Percentiles rank a stretch among this genome's conserved stretches.
Conservation (phyloP, 2,329 filamentous ascomycete species). For the Arthrobotrys pseudoclavata region DNA sequence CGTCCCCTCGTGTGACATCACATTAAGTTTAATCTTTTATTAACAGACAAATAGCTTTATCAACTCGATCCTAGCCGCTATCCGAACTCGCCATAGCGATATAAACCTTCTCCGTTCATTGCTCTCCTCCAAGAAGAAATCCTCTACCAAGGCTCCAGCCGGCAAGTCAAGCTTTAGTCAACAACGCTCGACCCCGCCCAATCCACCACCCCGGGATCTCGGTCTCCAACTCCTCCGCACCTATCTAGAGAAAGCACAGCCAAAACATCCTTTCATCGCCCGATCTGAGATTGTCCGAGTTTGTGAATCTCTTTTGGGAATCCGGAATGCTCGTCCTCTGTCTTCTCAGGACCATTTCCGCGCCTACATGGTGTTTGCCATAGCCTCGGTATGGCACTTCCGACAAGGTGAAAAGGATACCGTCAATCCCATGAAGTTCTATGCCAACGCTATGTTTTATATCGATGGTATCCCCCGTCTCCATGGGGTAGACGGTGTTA, state of each 20-base stretch:
- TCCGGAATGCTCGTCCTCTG: conserved; percentile 55
- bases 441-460: conserved; percentile 60
- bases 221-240: conserved; percentile 58
- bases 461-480: conserved; percentile 58
- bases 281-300: conserved; percentile 57
- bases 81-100: conserved; percentile 55
- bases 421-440: conserved; percentile 60
- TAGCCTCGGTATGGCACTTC: conserved; percentile 58
- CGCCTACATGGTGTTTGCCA: conserved; percentile 57
- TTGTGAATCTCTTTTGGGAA: conserved; percentile 53
- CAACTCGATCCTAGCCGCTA: conserved; percentile 55
- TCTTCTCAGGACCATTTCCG: conserved; percentile 58
- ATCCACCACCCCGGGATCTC: conserved; percentile 50
- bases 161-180: conserved; percentile 56
- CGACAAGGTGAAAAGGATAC: conserved; percentile 58
- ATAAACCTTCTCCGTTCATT: conserved; percentile 57
- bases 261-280: conserved; percentile 59
- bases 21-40: background rate
- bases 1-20: background rate
- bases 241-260: conserved; percentile 56
- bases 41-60: conserved; percentile 54
- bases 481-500: conserved; percentile 56
- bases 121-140: conserved; percentile 56
- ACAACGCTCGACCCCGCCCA: conserved; percentile 48
- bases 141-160: conserved; percentile 33